Evolutionary conservation across 2,329 filamentous ascomycete genomes (phyloP), one percentile per base, ranked within the genome.

Genomic region (Diaporthe nobilis): DNA sequence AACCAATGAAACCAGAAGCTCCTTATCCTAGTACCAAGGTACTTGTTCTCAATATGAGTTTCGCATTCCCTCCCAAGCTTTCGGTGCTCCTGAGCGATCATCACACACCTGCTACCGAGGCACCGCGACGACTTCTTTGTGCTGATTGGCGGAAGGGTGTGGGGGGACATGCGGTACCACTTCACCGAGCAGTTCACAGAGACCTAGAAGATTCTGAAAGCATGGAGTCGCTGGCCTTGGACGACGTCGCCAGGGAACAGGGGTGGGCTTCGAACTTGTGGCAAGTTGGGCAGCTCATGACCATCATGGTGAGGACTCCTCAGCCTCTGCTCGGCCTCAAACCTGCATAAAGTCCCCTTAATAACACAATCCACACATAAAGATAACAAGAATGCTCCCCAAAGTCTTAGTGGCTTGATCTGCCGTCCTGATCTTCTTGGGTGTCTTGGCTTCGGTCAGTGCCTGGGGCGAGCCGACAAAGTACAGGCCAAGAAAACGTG

Each of bases 221-320:
- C 15, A 68, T 58, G 17, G 72, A 68, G 49, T 42, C n/a, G 15
- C 28, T 67, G 17, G 31, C 28, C 7, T 37, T 13, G n/a, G 60
- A 67, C 22, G 72, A 73, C 1, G 49, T 53, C 22, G 47, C 71
- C 2, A 37, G 71, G 1, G 55, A 57, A 25, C 57, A 49, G 17
- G 61, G 51, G 39, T 73, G 61, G 72, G 28, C 53, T 39, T 42
- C 71, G 25, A 73, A 73, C 37, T 15, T 73, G 61, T 73, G 72
- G 72, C 49, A 67, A 37, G 61, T 37, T 4, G 72, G 47, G 17
- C 51, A 34, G 22, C 60, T 68, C 9, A 73, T 73, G 72, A 47
- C 34, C 13, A 73, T 73, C n/a, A 49, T 73, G 37, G 72, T 58
- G 10, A 73, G 61, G 8, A 47, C 7, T 15, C 37, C 5, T 34